Conservation (phyloP, 2,329 filamentous ascomycete genomes). For the Dissoconium aciculare region DNA sequence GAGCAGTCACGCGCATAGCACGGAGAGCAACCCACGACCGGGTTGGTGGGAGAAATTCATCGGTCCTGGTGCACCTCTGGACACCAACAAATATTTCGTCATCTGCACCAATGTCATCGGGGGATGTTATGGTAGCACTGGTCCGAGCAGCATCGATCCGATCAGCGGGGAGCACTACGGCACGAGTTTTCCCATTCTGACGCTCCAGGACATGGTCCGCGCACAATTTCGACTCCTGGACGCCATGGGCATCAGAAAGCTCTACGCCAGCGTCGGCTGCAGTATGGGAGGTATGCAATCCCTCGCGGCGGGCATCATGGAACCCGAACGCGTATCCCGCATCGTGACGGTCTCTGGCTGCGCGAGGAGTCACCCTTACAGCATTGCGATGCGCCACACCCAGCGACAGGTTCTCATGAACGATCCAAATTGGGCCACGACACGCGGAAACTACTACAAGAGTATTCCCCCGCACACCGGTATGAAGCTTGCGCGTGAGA, state of each 20-base stretch:
- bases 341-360: slow-evolving; percentile 87
- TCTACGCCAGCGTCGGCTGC: slow-evolving; percentile 85
- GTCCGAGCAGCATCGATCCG: slow-evolving; percentile 75
- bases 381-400: slow-evolving; percentile 95
- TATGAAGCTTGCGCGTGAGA: slow-evolving; percentile 96
- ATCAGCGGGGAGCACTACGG: slow-evolving; percentile 79
- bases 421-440: slow-evolving; percentile 74
- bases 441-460: slow-evolving; percentile 76
- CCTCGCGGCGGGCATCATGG: slow-evolving; percentile 70
- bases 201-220: slow-evolving; percentile 93
- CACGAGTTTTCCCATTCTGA: slow-evolving; percentile 87
- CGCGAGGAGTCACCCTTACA: slow-evolving; percentile 88
- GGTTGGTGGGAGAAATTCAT: slow-evolving; percentile 99
- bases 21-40: slow-evolving; percentile 66
- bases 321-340: slow-evolving; percentile 64
- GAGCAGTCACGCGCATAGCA: slow-evolving; percentile 94
- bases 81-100: slow-evolving; percentile 82
- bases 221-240: slow-evolving; percentile 87
- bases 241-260: slow-evolving; percentile 54
- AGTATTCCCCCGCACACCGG: slow-evolving; percentile 79
- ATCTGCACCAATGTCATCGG: slow-evolving; percentile 96
- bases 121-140: slow-evolving; percentile 90
- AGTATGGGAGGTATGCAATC: slow-evolving; percentile 99
- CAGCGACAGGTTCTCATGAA: slow-evolving; percentile 98
- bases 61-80: slow-evolving; percentile 66